Evolutionary conservation across 352 stramenopile genomes (phyloP), one percentile per base, ranked within the genome.

Genomic region (Phytophthora ramorum): DNA sequence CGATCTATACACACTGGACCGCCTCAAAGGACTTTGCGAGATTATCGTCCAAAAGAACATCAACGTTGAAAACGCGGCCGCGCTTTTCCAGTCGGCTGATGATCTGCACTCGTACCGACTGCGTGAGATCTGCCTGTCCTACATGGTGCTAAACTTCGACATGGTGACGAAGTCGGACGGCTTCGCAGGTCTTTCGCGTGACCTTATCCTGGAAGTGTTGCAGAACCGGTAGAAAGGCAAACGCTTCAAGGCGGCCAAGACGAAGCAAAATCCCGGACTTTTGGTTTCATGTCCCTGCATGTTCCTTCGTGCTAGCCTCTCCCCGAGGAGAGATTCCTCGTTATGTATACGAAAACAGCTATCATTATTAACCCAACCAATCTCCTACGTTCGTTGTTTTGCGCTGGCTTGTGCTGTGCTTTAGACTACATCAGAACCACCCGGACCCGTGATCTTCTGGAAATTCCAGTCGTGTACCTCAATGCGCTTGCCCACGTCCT

Each of bases 1-100:
- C 1, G 96, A 98, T 73, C 70, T 98, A 60, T 99, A 99, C 71
- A 96, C 95, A 45, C 76, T 99, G 38, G 94, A 98, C 59, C 89
- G 94, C 0, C 79, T 99, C 51, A 96, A 98, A 46, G 92, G 92
- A 2, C 73, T 97, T 7, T 97, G 91, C 53, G 91, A 97, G 73
- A 83, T 94, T 57, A 83, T 96, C 40, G 87, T 97, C 38, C 91
- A 96, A 67, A 97, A 97, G 69, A 91, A 85, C 51, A 93, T 97
- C 35, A 85, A 73, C 17, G 77, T 94, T 37, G 89, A 97, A 17
- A 97, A 97, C 45, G 87, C 90, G 2, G 87, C 89, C n/a, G 54
- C 72, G 22, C 73, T 97, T 13, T 90, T 97, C 35, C 89, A 96
- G 63, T 86, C 81, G 19, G 90, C 90, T 5, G 89, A 97, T 41